Evolutionary conservation across 345 rosid species (phyloP).

Genomic region (Corchorus capsularis): DNA sequence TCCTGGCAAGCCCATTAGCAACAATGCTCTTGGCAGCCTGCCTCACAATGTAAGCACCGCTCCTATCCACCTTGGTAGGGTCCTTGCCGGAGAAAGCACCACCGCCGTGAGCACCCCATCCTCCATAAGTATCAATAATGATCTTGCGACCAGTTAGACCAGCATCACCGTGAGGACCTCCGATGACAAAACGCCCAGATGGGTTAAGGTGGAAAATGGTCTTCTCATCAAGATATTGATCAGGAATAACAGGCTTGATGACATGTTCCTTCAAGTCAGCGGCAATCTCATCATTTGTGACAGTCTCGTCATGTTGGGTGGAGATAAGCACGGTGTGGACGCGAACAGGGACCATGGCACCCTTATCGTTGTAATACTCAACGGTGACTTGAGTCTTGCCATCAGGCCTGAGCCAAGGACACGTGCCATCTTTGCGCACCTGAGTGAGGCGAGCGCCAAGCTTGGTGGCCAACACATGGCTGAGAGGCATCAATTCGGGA

Average conservation of each 20-base stretch:
- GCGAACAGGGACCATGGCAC: slow-evolving; percentile 52
- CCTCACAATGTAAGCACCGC: slow-evolving; percentile 75
- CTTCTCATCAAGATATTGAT: slow-evolving; percentile 75
- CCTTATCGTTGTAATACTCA: slow-evolving; percentile 58
- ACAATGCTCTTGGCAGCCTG: slow-evolving; percentile 68
- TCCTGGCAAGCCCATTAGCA: slow-evolving; percentile 54
- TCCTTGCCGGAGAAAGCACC: slow-evolving; percentile 89
- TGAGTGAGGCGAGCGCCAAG: slow-evolving; percentile 76
- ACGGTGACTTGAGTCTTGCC: slow-evolving; percentile 66
- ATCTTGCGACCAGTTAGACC: slow-evolving; percentile 86
- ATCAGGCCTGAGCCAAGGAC: slow-evolving; percentile 57
- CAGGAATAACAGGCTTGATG: slow-evolving; percentile 72
- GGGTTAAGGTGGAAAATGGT: slow-evolving; percentile 89
- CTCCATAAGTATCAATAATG: slow-evolving; percentile 80
- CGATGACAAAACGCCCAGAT: slow-evolving; percentile 78
- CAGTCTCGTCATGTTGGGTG: slow-evolving; percentile 60
- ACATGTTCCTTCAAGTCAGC: slow-evolving; percentile 65
- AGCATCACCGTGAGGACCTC: slow-evolving; percentile 82
- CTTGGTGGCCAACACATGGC: slow-evolving; percentile 72
- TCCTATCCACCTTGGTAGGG: slow-evolving; percentile 79
- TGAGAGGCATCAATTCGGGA: slow-evolving; percentile 72
- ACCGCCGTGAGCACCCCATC: slow-evolving; percentile 83
- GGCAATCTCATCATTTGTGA: slow-evolving; percentile 58
- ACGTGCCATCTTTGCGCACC: slow-evolving; percentile 60
- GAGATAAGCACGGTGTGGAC: slow-evolving; percentile 65